Evolutionary conservation across 352 stramenopile genomes (phyloP).

Genomic region (Pythium diclinum): DNA sequence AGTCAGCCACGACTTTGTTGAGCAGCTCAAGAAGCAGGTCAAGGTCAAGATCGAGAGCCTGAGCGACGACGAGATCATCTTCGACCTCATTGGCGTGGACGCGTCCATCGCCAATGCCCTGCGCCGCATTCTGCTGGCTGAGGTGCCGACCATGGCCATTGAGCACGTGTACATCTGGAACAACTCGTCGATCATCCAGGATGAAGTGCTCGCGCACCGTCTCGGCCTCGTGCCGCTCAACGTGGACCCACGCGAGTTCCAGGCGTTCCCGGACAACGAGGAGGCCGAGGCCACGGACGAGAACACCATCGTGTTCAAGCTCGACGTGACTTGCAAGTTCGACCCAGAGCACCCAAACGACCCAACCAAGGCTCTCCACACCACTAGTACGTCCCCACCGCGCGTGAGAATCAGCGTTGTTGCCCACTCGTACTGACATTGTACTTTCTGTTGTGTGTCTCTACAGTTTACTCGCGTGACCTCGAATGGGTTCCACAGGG

Average conservation of each 20-base stretch:
- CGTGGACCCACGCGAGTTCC: constrained; percentile 83
- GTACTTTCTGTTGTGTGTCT: neutral
- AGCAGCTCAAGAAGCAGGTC: constrained; percentile 80
- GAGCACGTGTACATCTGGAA: constrained; percentile 94
- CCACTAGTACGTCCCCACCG: constrained; percentile 39
- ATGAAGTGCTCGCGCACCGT: constrained; percentile 91
- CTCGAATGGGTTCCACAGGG: constrained; percentile 97
- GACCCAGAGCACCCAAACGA: constrained; percentile 67
- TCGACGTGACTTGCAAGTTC: constrained; percentile 89
- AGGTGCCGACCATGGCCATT: constrained; percentile 93
- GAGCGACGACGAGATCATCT: constrained; percentile 87
- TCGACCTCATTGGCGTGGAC: constrained; percentile 91
- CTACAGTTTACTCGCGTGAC: constrained; percentile 89
- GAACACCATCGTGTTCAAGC: constrained; percentile 96
- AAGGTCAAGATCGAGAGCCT: constrained; percentile 85
- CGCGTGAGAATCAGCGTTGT: neutral
- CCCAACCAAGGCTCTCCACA: constrained; percentile 58
- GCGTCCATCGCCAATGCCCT: constrained; percentile 91
- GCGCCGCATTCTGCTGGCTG: constrained; percentile 87
- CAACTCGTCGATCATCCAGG: constrained; percentile 93
- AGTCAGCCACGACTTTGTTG: constrained; percentile 72
- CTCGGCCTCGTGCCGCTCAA: constrained; percentile 84
- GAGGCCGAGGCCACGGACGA: constrained; percentile 91
- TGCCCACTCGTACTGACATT: no score
- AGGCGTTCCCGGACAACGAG: constrained; percentile 83